Base-by-base conservation (phyloP, 345 rosid species). In the Crucihimalaya himalaica region DNA sequence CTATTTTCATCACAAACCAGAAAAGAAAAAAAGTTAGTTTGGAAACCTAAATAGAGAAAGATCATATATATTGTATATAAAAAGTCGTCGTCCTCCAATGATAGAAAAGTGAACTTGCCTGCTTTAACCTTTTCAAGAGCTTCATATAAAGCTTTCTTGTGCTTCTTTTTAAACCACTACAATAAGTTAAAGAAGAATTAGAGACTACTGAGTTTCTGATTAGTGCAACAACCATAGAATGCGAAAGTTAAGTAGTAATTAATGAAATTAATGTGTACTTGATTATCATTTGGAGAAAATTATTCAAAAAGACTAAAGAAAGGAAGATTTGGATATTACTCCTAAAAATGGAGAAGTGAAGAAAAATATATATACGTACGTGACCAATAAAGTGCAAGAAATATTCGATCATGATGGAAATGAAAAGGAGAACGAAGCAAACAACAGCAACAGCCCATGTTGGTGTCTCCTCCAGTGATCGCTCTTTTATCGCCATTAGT, bases 391-490 rank as follows among this genome's bases (percentile, higher is more conserved):
- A 48, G 76, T 94, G 97, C 66, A 91, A 70, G 63, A 79, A 40
- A 61, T 82, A 89, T 68, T 94, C 98, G 12, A 91, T 83, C 78
- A 84, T 12, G 68, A 94, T 84, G 32, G 98, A 94, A 56, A 91
- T 78, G 59, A 76, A 81, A 68, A 94, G 68, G 76, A 94, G 53
- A 50, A 81, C 90, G 61, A 89, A 83, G 76, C 88, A 89, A 46
- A 94, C 97, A 52, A 78, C 84, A 52, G 98, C 97, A 63, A 94
- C 86, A 25, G 97, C 93, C 98, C 98, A 94, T 8, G 98, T 94
- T 29, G 98, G 85, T 2, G 98, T 94, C 39, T 84, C 59, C 69
- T 85, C 88, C 52, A 94, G 31, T 37, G 89, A 54, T 19, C 88
- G 71, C 48, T 82, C 88, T 72, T 79, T 66, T 42, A 77, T 6